A percentile compares a stretch with the other conserved stretches of the same genome.
Evolutionary conservation across 108 stramenopile genomes (phyloP).

Genomic region (Cyclotella distinguenda): DNA sequence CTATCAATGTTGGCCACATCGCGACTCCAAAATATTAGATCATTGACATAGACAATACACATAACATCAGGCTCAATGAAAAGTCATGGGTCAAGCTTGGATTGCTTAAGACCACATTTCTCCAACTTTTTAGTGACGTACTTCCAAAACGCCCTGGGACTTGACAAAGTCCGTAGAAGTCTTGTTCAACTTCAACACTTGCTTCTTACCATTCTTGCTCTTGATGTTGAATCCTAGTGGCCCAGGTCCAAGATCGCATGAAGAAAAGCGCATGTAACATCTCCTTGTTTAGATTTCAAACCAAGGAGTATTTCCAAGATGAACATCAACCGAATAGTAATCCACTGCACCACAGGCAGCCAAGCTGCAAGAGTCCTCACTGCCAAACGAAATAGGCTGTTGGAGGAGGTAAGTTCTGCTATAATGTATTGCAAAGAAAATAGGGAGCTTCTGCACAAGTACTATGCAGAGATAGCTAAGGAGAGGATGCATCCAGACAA

Average conservation of each 20-base stretch:
- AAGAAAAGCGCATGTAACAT: not conserved
- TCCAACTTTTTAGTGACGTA: not conserved
- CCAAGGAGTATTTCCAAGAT: not conserved
- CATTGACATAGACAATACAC: not conserved
- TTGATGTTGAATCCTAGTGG: not conserved
- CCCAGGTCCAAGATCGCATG: not conserved
- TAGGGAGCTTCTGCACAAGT: conserved; percentile 8
- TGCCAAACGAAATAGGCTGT: conserved; percentile 8
- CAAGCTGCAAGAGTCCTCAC: conserved; percentile 9
- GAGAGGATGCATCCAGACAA: conserved; percentile 6
- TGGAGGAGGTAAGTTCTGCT: conserved; percentile 9
- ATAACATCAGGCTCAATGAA: not conserved
- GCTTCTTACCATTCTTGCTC: no score
- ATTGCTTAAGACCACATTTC: not conserved
- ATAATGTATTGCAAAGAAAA: conserved; percentile 8
- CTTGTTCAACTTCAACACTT: not conserved
- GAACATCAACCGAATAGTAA: not conserved
- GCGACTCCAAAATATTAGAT: not conserved
- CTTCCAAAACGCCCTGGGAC: not conserved
- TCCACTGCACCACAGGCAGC: conserved; percentile 2
- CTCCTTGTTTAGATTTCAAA: conserved; percentile 1
- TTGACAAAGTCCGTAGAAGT: not conserved
- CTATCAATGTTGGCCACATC: not conserved
- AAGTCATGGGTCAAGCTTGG: not conserved
- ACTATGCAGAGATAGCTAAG: conserved; percentile 4